A percentile compares a stretch with the other conserved stretches of the same genome.
phyloP scores from a whole-genome alignment of 352 stramenopile species.

The Globisporangium iwayamae region DNA sequence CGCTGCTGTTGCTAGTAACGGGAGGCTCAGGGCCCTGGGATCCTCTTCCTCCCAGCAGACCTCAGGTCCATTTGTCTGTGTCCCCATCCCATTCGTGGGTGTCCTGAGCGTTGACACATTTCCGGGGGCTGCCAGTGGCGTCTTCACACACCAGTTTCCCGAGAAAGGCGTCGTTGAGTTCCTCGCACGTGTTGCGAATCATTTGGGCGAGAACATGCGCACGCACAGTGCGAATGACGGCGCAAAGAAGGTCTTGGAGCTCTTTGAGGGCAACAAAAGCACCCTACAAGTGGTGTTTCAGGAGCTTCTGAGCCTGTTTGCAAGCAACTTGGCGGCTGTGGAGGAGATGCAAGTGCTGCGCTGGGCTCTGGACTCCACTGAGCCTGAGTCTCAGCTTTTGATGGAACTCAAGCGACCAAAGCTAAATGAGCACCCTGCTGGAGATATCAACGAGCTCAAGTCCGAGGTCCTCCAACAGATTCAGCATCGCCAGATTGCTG shows the following conservation, averaged over 20 bases:
- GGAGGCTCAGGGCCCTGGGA: constrained; percentile 30
- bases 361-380: constrained; percentile 2
- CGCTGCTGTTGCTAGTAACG: neutral
- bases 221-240: constrained; percentile 23
- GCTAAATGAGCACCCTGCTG: too few species aligned
- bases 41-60: neutral
- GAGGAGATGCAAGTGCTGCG: constrained; percentile 35
- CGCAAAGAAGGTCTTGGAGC: constrained; percentile 18
- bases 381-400: neutral
- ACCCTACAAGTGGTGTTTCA: constrained; percentile 38
- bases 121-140: constrained; percentile 43
- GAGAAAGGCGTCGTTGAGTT: constrained; percentile 58
- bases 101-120: constrained; percentile 67
- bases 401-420: neutral
- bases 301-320: constrained; percentile 30
- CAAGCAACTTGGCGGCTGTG: constrained; percentile 37
- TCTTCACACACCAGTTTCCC: constrained; percentile 41
- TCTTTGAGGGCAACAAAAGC: constrained; percentile 63
- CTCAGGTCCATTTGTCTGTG: constrained; percentile 48
- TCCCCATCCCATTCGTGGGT: constrained; percentile 70
- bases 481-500: constrained; percentile 3
- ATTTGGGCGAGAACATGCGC: constrained; percentile 44
- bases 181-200: constrained; percentile 41
- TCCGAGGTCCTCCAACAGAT: constrained; percentile 2
- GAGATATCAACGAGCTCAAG: neutral